A percentile compares a stretch with the other conserved stretches of the same genome.
Evolutionary conservation across 768 basidiomycete species (phyloP).

Genomic region (Leucocoprinus leucothites): DNA sequence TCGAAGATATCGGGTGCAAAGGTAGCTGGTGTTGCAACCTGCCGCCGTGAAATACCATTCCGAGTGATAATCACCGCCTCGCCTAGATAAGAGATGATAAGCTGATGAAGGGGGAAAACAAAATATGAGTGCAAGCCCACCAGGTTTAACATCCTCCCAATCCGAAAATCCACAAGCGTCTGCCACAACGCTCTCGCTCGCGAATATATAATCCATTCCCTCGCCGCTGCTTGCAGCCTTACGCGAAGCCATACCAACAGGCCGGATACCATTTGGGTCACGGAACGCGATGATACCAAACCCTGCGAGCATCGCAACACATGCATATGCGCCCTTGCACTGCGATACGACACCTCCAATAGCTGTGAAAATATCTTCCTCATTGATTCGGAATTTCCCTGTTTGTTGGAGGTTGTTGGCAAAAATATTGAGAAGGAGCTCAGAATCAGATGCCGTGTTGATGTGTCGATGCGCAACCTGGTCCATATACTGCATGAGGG

Average conservation of each 20-base stretch:
- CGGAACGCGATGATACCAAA: constrained; percentile 98
- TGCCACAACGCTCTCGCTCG: constrained; percentile 95
- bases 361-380: constrained; percentile 97
- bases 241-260: constrained; percentile 81
- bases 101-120: neutral
- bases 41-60: constrained; percentile 66
- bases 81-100: constrained; percentile 41
- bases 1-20: constrained; percentile 99
- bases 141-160: constrained; percentile 93
- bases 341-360: constrained; percentile 86
- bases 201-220: constrained; percentile 81
- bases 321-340: constrained; percentile 92
- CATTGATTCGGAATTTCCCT: constrained; percentile 98
- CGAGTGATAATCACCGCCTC: constrained; percentile 97
- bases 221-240: constrained; percentile 37
- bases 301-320: constrained; percentile 98
- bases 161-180: constrained; percentile 89
- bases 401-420: constrained; percentile 98
- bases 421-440: constrained; percentile 94
- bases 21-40: constrained; percentile 62
- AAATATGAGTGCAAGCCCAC: constrained; percentile 35
- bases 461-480: constrained; percentile 96
- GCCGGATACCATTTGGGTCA: constrained; percentile 96
- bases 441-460: constrained; percentile 98
- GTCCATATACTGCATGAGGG: constrained; percentile 91